Conservation (phyloP, 2,329 filamentous ascomycete species). For the Alternaria arborescens region DNA sequence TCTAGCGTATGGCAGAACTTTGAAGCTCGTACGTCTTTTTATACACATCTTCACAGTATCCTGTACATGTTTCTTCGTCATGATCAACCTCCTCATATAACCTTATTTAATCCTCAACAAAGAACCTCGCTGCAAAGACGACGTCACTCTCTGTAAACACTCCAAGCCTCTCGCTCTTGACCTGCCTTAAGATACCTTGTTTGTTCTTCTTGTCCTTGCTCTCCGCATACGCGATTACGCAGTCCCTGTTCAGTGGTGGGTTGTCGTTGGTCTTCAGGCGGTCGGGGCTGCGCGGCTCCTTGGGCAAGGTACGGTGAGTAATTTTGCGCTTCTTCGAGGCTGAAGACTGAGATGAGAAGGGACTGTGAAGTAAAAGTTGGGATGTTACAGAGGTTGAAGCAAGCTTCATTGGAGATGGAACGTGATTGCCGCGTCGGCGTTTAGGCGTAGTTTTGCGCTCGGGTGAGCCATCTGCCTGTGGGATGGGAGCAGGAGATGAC, state of each 20-base stretch:
- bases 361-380: not conserved
- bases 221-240: conserved; percentile 48
- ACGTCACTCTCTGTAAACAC: conserved; percentile 53
- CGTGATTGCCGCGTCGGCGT: not conserved
- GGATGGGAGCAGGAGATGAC: not conserved
- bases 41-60: not conserved
- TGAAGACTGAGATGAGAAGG: conserved; percentile 2
- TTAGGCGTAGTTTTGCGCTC: not conserved
- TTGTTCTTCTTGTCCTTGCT: conserved; percentile 23
- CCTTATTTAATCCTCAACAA: conserved; percentile 32
- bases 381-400: not conserved
- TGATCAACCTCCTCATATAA: not conserved
- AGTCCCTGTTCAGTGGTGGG: conserved; percentile 44
- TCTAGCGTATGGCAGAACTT: not conserved
- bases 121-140: conserved; percentile 54
- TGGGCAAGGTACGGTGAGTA: not conserved
- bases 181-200: conserved; percentile 47
- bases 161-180: conserved; percentile 51
- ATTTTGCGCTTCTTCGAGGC: conserved; percentile 24
- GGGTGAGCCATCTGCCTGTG: conserved; percentile 20
- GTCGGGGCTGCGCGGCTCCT: conserved; percentile 16
- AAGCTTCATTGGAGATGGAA: conserved; percentile 1
- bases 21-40: not conserved
- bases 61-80: not conserved
- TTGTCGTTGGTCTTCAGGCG: conserved; percentile 37